Evolutionary conservation across 306 rosid species (phyloP).

Genomic region (Myrica gale): DNA sequence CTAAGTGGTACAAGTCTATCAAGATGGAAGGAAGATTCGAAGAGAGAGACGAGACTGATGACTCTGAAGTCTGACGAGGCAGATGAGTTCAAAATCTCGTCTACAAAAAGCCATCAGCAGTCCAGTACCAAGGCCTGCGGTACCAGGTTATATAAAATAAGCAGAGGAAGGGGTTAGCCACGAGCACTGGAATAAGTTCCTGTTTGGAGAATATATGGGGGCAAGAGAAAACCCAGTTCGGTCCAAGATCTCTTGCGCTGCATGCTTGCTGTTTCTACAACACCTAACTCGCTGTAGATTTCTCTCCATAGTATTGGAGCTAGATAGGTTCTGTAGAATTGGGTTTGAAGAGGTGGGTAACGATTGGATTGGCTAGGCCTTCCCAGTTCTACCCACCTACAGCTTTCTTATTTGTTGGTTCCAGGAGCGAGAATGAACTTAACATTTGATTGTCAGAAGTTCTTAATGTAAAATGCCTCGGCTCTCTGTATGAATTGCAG

Average conservation of each 20-base stretch:
- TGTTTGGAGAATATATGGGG: slow-evolving; percentile 33
- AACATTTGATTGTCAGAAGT: slow-evolving; percentile 29
- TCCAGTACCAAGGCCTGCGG: slow-evolving; percentile 36
- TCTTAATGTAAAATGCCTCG: slow-evolving; percentile 8
- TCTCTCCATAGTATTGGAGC: slow-evolving; percentile 27
- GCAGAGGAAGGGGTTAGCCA: slow-evolving; percentile 46
- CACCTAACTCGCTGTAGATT: slow-evolving; percentile 25
- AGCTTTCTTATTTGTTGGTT: slow-evolving; percentile 49
- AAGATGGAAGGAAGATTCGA: slow-evolving; percentile 59
- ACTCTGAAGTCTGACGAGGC: slow-evolving; percentile 41
- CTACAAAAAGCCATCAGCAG: slow-evolving; percentile 10
- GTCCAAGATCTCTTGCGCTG: slow-evolving; percentile 24
- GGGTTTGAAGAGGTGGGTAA: slow-evolving; percentile 32
- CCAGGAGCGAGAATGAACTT: slow-evolving; percentile 29
- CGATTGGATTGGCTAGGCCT: slow-evolving; percentile 39
- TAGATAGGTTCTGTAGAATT: slow-evolving; percentile 25
- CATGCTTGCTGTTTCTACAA: slow-evolving; percentile 20
- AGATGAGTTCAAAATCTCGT: no score
- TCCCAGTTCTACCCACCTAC: slow-evolving; percentile 24
- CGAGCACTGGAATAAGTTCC: slow-evolving; percentile 25
- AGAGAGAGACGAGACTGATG: slow-evolving; percentile 39
- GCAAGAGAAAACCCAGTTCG: slow-evolving; percentile 37
- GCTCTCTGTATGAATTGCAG: background rate
- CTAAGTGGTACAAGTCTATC: slow-evolving; percentile 91
- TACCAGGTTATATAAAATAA: slow-evolving; percentile 43